Conservation (phyloP, 371 early-diverging fungal genomes). For the Mucor irregularis region DNA sequence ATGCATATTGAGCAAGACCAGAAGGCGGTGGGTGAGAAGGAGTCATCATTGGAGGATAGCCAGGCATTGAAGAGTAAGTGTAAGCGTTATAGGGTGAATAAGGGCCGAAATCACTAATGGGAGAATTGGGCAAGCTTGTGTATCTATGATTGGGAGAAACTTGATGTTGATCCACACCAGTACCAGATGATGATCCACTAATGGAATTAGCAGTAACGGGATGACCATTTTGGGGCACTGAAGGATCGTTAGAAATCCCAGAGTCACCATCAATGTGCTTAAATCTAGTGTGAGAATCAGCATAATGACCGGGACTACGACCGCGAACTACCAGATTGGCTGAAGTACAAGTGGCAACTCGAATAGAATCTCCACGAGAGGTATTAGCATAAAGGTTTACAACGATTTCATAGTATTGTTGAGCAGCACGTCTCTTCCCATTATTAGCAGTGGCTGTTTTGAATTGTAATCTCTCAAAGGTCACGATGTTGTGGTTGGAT, state of each 20-base stretch:
- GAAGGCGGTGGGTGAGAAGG: background rate
- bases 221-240: conserved; percentile 22
- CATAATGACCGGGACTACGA: conserved; percentile 86
- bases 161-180: conserved; percentile 8
- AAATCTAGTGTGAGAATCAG: conserved; percentile 50
- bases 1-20: background rate
- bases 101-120: conserved; percentile 31
- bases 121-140: conserved; percentile 29
- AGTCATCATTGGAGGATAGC: conserved; percentile 5
- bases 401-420: conserved; percentile 78
- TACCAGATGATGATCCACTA: background rate
- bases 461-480: conserved; percentile 92
- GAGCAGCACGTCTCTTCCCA: conserved; percentile 78
- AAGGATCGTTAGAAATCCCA: conserved; percentile 17
- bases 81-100: conserved; percentile 26
- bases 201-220: background rate
- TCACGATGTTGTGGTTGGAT: conserved; percentile 48
- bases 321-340: conserved; percentile 84
- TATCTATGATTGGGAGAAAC: conserved; percentile 16
- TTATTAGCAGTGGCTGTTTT: conserved; percentile 91
- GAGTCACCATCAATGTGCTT: conserved; percentile 23
- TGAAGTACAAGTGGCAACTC: conserved; percentile 66
- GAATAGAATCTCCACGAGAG: conserved; percentile 33
- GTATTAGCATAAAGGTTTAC: conserved; percentile 66
- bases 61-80: conserved; percentile 17